Evolutionary conservation across 495 filamentous ascomycete species (phyloP), one percentile per base, ranked within the genome.

Genomic region (Corynascus novoguineensis): DNA sequence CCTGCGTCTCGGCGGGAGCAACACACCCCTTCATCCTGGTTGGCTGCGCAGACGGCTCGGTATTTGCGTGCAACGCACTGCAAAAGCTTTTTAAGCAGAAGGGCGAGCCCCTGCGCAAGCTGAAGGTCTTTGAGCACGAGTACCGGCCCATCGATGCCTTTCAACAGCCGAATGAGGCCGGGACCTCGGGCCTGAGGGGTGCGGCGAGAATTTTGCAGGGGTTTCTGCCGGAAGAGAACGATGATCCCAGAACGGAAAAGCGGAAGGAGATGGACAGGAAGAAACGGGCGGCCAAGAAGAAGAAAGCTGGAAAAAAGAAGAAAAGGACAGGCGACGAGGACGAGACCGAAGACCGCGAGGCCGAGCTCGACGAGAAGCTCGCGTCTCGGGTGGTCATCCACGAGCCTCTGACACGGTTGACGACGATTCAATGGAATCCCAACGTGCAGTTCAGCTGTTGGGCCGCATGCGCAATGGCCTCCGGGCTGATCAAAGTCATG

Each of bases 201-300:
- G 73, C 70, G 3, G 66, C 67, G 10, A 58, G 75, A 22, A 68
- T 79, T 28, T 53, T 78, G 17, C 71, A 77, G 46, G 73, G 75
- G 1, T 78, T 71, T 44, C 46, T 66, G 6, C 70, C 72, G 0
- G 74, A 79, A 79, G 73, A 81, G 47, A 82, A 82, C 58, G 84
- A 81, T 51, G 87, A 90, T 67, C 83, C 83, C 57, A 80, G 81
- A 64, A 75, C 72, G 41, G 86, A 84, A 21, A 79, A 85, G 66
- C 75, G 79, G 27, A 88, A 85, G 72, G 81, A 81, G 62, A 75
- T 84, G 37, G 83, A 86, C 62, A 76, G 78, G 31, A 82, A 64
- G 38, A 67, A 68, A 59, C 50, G 55, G 24, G 50, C 81, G 41
- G 81, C 83, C 61, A 79, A 75, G 60, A 83, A 81, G 37, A 84